Base-by-base conservation (phyloP, 495 filamentous ascomycete species). In the Trichoderma virens region DNA sequence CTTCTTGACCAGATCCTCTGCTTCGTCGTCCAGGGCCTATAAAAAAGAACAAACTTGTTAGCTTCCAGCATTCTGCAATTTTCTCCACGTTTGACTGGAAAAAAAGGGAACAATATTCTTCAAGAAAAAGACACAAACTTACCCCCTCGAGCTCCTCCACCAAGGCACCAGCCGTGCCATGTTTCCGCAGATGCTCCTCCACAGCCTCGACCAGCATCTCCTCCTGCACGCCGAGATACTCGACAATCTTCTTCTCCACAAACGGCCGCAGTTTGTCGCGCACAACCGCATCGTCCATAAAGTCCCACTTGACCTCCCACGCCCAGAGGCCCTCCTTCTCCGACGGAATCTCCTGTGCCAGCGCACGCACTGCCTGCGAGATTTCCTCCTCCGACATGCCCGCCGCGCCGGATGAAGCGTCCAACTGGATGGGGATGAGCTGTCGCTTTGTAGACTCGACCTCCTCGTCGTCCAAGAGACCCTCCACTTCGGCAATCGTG, bases 191-290 rank as follows among this genome's bases (percentile, higher is more conserved):
- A 77, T 94, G 90, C 66, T 91, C 89, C 69, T 96, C 87, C 59
- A 97, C 92, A 66, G 95, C 87, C 70, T 97, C 92, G 34, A 99
- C 91, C 61, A 98, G 78, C 78, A 96, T 88, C 76, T 97, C 90
- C 77, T 99, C 94, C 75, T 97, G 92, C 63, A 99, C 90, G 62
- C 94, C 94, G 45, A 99, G 80, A 71, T 92, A 95, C 73, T 98
- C 95, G 65, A 98, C 86, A 63, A 98, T 90, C 82, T 97, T 98
- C 84, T 96, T 96, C 80, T 96, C 93, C 61, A 97, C 91, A 75
- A 97, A 98, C 16, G 93, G 92, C 72, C 88, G 87, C 70, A 99
- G 83, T 75, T 97, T 92, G 67, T 96, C 90, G 68, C 82, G 83
- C 66, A 98, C 84, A 25, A 95, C 83, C 16, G 82, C 85, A 54